Base-by-base conservation (phyloP, 2,329 filamentous ascomycete genomes). In the Diaporthe ilicicola region DNA sequence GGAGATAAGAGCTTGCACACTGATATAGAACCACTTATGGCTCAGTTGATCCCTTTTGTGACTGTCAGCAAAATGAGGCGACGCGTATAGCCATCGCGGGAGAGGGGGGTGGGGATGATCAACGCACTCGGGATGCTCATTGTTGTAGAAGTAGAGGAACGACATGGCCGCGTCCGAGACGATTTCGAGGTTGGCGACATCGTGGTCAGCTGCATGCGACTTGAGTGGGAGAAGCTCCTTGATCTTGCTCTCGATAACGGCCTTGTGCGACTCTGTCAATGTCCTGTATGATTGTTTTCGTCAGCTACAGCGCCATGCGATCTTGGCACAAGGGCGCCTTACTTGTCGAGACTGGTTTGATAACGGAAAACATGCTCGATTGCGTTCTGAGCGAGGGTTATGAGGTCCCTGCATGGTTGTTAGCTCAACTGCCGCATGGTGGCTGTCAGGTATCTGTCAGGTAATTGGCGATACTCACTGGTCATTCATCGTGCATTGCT, bases 111-210 rank as follows among this genome's bases (percentile, higher is more conserved):
- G 13, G 39, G 24, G 17, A 22, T 12, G 39, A 1, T 7, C 19
- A 6, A 65, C 65, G 15, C 9, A 71, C 70, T 56, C 42, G 3
- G 15, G 24, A 17, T 69, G 17, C 3, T 39, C 24, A 24, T 27
- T 24, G 9, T 65, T 71, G 56, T 56, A 71, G 0, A 22, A 19
- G 12, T 55, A 17, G 4, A 53, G 37, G 10, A 55, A 65, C 10
- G 56, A 27, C 13, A 71, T 34, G 24, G 70, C 70, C 17, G 70
- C 70, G n/a, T 71, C 70, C 7, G 48, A 42, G 32, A 67, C 56
- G 4, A 71, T 69, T 32, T 71, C 70, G 13, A 71, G 15, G 56
- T 69, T 59, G 15, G 70, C 70, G 19, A 68, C 29, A 8, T 55
- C 22, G 12, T 15, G 29, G 66, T 71, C 66, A 6, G 13, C n/a